Percentiles rank a stretch among this genome's conserved stretches.
Conservation (phyloP, 1,284 basidiomycete genomes). For the Heterobasidion annosum region DNA sequence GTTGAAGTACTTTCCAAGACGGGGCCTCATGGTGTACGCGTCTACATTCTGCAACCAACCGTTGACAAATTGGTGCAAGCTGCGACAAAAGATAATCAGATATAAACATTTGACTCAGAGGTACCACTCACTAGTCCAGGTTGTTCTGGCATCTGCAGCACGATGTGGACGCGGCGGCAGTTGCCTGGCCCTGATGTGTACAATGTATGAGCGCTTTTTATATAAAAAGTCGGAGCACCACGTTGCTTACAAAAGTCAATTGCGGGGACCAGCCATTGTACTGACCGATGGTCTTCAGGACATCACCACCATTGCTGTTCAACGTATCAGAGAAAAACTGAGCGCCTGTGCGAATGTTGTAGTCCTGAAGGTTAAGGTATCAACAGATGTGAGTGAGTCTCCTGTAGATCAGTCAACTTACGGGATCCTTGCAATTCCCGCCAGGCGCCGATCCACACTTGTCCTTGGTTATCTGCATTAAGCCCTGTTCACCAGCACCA, state of each 20-base stretch:
- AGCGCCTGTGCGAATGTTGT: conserved; percentile 58
- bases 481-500: conserved; percentile 73
- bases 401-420: conserved; percentile 22
- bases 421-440: conserved; percentile 58
- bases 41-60: conserved; percentile 68
- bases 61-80: conserved; percentile 71
- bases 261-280: conserved; percentile 76
- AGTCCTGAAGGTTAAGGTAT: conserved; percentile 35
- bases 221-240: background rate
- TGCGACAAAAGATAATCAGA: conserved; percentile 28
- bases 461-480: conserved; percentile 79
- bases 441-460: conserved; percentile 66
- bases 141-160: conserved; percentile 77
- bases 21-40: conserved; percentile 34
- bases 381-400: conserved; percentile 1
- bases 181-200: conserved; percentile 39
- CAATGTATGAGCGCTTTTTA: background rate
- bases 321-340: conserved; percentile 52
- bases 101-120: background rate
- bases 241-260: conserved; percentile 49
- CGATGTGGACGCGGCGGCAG: conserved; percentile 36
- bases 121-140: conserved; percentile 56
- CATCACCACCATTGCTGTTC: conserved; percentile 40
- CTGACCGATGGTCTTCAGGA: conserved; percentile 54
- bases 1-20: conserved; percentile 66